Evolutionary conservation across 371 early-diverging fungal genomes (phyloP), one percentile per base, ranked within the genome.

Genomic region (Globomyces sp.): DNA sequence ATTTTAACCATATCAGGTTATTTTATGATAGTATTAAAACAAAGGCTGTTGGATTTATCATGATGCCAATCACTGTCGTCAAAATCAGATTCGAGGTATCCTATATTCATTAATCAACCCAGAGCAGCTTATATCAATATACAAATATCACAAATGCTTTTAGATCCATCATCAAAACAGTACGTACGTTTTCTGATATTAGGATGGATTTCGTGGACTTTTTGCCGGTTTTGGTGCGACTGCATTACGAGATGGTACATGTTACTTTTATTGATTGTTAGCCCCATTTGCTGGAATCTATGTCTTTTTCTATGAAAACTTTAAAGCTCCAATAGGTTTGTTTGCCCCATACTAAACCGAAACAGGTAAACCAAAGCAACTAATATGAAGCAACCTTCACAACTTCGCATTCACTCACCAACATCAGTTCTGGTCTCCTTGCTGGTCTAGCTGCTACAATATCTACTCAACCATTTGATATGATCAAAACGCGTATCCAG

Each of bases 211-310:
- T 24, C 71, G 80, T 6, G 92, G 93, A 0, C 77, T 96, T 13
- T 97, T 95, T 82, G 82, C 87, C 62, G 97, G 98, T 13, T 92
- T 85, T 51, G 90, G 93, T 49, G 92, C 94, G 1, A 98, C 98
- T 3, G 90, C 89, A 41, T 81, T 95, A 58, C 81, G 97, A 36
- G 98, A 98, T 74, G 24, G 24, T 24, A 24, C 24, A 24, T 24
- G 24, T 24, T 24, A 24, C 24, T 24, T 24, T 24, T 24, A 24
- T 24, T 24, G 24, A 24, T 24, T 24, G 24, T 24, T 24, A 24
- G 96, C 95, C 1, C 98, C 98, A 13, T 87, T 91, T 75, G 94
- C 98, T 24, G 98, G 97, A 6, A 84, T 95, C n/a, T 96, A 96
- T 71, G 81, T 97, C 10, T 81, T 90, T n/a, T 85, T 94, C 62